phyloP scores from a whole-genome alignment of 2,329 filamentous ascomycete species.

The Diatrype stigma region DNA sequence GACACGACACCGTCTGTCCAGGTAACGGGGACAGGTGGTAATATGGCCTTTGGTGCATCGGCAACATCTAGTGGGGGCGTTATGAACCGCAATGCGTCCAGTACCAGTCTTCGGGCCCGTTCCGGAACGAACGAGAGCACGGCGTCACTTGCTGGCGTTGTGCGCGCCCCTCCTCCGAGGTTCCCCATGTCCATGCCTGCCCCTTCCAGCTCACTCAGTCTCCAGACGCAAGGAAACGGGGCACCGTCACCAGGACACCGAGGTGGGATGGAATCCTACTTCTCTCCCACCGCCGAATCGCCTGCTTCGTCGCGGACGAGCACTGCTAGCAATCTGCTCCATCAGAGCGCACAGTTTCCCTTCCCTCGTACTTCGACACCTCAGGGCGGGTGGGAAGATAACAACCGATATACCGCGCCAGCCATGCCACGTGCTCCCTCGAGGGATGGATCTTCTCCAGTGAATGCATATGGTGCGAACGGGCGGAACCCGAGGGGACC shows the following conservation, averaged over 20 bases:
- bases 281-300: slow-evolving; percentile 81
- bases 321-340: slow-evolving; percentile 70
- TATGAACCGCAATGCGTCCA: slow-evolving; percentile 67
- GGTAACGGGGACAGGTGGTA: slow-evolving; percentile 20
- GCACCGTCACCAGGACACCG: slow-evolving; percentile 58
- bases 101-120: slow-evolving; percentile 67
- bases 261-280: slow-evolving; percentile 73
- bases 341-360: slow-evolving; percentile 45
- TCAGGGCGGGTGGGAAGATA: slow-evolving; percentile 65
- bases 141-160: slow-evolving; percentile 53
- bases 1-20: slow-evolving; percentile 16
- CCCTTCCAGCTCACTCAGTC: slow-evolving; percentile 55
- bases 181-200: slow-evolving; percentile 65
- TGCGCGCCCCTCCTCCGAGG: slow-evolving; percentile 61
- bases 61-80: slow-evolving; percentile 31
- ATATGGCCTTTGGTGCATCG: slow-evolving; percentile 24
- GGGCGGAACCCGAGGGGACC: slow-evolving; percentile 69
- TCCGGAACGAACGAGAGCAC: slow-evolving; percentile 71
- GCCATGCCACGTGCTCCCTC: slow-evolving; percentile 79
- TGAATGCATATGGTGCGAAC: slow-evolving; percentile 58
- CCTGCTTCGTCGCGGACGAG: slow-evolving; percentile 73
- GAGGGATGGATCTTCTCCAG: slow-evolving; percentile 64
- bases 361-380: slow-evolving; percentile 74
- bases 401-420: slow-evolving; percentile 82
- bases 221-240: slow-evolving; percentile 55